Evolutionary conservation across 352 stramenopile genomes (phyloP).

Genomic region (Globisporangium ultimum): DNA sequence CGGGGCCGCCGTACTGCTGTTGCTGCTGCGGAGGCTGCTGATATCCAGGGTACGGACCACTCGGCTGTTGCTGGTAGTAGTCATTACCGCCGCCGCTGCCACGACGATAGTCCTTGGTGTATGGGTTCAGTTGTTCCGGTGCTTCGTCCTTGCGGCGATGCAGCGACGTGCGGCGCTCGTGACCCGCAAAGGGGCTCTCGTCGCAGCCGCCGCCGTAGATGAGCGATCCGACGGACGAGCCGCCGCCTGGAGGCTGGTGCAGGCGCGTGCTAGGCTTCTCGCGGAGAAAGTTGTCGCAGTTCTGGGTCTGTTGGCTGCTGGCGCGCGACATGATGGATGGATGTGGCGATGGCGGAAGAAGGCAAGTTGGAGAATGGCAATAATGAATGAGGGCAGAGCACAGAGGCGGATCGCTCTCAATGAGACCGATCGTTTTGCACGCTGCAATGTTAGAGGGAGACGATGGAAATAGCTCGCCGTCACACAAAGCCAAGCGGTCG

Average conservation of each 20-base stretch:
- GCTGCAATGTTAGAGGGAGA: too few species aligned
- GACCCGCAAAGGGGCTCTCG: constrained; percentile 46
- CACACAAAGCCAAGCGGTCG: too few species aligned
- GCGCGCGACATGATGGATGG: constrained; percentile 43
- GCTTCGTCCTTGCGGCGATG: constrained; percentile 44
- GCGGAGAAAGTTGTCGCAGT: constrained; percentile 74
- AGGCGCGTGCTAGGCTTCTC: constrained; percentile 77
- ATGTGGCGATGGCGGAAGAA: constrained; percentile 1
- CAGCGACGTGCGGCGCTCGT: constrained; percentile 38
- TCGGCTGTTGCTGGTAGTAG: constrained; percentile 18
- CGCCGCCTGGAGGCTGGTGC: constrained; percentile 64
- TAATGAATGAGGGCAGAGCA: constrained; percentile 2
- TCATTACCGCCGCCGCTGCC: constrained; percentile 15
- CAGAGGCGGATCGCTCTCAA: neutral
- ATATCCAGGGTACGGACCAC: constrained; percentile 11
- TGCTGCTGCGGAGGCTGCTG: constrained; percentile 16
- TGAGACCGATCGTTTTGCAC: too few species aligned
- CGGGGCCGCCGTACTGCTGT: constrained; percentile 19
- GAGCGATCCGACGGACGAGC: constrained; percentile 67
- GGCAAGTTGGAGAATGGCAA: constrained; percentile 29
- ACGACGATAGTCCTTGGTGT: constrained; percentile 34
- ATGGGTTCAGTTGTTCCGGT: constrained; percentile 50
- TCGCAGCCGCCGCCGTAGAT: constrained; percentile 65
- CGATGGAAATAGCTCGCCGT: constrained; percentile 1
- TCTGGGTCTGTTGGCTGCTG: constrained; percentile 65